These are phyloP conservation scores for Vairimorpha apis DNA, from an alignment of 371 early-diverging fungal species.

Conservation along the genomic window DNA sequence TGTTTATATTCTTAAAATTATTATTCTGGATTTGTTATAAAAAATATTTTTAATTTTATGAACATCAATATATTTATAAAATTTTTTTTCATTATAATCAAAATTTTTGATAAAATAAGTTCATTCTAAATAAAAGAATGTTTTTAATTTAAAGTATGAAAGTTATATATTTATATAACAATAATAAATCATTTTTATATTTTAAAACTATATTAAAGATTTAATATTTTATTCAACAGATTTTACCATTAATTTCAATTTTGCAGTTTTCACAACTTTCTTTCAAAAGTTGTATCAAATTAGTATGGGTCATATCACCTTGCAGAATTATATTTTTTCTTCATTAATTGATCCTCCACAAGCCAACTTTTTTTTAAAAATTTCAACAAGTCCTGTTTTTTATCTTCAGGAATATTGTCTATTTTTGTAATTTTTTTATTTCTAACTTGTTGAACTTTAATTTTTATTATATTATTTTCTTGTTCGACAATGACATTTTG, in stretches of 20 bases:
- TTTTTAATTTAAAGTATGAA: too few relatives aligned
- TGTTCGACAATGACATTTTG: constrained; percentile 31
- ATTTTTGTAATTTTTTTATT: constrained; percentile 48
- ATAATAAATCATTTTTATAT: too few relatives aligned
- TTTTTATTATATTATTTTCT: constrained; percentile 20
- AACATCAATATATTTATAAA: too few relatives aligned
- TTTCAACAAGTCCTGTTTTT: constrained; percentile 6
- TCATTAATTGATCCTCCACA: constrained; percentile 41
- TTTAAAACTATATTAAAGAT: too few relatives aligned
- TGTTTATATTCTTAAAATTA: too few relatives aligned
- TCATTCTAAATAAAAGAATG: too few relatives aligned
- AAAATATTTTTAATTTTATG: too few relatives aligned
- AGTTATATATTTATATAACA: too few relatives aligned
- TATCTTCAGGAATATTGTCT: constrained; percentile 23
- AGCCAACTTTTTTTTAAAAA: constrained; percentile 34
- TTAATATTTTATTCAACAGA: too few relatives aligned
- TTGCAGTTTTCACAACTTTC: constrained; percentile 9
- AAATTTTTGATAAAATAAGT: too few relatives aligned
- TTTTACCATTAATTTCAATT: constrained; percentile 32
- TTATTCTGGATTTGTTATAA: too few relatives aligned
- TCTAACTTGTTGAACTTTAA: constrained; percentile 46
- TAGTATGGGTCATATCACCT: constrained; percentile 39
- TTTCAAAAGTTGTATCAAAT: constrained; percentile 19
- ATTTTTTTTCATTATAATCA: too few relatives aligned
- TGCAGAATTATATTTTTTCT: constrained; percentile 34